phyloP scores from a whole-genome alignment of 208 protist genomes.

The Naegleria lovaniensis region DNA sequence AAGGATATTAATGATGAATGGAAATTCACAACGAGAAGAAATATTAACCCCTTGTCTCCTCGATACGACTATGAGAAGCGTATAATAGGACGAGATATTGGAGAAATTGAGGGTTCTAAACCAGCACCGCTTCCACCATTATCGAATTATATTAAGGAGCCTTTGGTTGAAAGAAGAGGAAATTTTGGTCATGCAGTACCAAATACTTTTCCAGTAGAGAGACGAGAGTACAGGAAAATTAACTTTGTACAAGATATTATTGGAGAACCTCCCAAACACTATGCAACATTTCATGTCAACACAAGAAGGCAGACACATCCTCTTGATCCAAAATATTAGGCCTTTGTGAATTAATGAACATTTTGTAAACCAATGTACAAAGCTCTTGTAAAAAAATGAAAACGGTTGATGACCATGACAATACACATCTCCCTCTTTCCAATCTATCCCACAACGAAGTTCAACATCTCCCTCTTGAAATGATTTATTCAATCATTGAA shows the following conservation, averaged over 20 bases:
- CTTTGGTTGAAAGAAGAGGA: not conserved
- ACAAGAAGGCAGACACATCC: not conserved
- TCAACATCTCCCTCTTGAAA: no score
- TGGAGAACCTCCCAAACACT: not conserved
- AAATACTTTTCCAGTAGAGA: not conserved
- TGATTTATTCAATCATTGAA: no score
- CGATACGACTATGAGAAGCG: not conserved
- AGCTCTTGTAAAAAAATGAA: no score
- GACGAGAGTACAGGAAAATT: not conserved
- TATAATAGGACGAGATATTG: not conserved
- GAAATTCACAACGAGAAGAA: not conserved
- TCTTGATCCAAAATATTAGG: not conserved
- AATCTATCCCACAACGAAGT: no score
- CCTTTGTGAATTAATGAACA: no score
- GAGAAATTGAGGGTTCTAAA: not conserved
- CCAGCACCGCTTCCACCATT: not conserved
- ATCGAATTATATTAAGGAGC: not conserved
- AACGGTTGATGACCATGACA: no score
- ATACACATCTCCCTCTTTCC: no score
- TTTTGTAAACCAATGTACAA: no score
- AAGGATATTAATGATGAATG: constrained; percentile 20
- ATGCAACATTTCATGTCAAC: not conserved
- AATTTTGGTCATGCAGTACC: not conserved
- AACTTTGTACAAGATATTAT: constrained; percentile 2
- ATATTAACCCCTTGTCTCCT: not conserved